Conservation (phyloP, 768 basidiomycete species). For the Paxillus involutus region DNA sequence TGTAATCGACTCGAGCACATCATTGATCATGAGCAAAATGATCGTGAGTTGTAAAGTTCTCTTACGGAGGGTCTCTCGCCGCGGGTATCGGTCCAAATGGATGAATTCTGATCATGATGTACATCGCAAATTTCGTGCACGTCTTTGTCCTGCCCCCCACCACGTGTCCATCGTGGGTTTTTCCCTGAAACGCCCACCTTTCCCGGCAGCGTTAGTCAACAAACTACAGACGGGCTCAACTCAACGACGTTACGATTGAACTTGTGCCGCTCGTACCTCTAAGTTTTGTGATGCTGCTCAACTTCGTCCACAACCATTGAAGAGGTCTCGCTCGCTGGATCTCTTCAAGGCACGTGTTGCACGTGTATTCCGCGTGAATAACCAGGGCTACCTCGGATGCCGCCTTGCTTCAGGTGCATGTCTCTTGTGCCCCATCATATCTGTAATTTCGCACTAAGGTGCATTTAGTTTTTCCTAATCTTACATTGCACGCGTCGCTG, state of each 20-base stretch:
- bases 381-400: slow-evolving; percentile 5
- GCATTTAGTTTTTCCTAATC: slow-evolving; percentile 21
- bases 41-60: neutral
- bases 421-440: slow-evolving; percentile 19
- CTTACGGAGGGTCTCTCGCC: neutral
- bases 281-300: neutral
- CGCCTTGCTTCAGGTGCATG: slow-evolving; percentile 27
- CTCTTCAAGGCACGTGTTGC: neutral
- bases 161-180: slow-evolving; percentile 14
- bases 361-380: slow-evolving; percentile 10
- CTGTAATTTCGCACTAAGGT: slow-evolving; percentile 10
- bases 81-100: neutral
- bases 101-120: neutral
- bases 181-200: neutral
- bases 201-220: neutral
- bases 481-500: slow-evolving; percentile 11
- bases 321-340: too few relatives aligned
- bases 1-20: neutral
- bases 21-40: neutral
- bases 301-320: too few relatives aligned
- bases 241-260: too few relatives aligned
- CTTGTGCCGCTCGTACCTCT: neutral
- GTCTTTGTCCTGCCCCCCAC: slow-evolving; percentile 12
- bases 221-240: too few relatives aligned
- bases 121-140: neutral